Conservation (phyloP, 495 filamentous ascomycete genomes). For the Neurospora pannonica region DNA sequence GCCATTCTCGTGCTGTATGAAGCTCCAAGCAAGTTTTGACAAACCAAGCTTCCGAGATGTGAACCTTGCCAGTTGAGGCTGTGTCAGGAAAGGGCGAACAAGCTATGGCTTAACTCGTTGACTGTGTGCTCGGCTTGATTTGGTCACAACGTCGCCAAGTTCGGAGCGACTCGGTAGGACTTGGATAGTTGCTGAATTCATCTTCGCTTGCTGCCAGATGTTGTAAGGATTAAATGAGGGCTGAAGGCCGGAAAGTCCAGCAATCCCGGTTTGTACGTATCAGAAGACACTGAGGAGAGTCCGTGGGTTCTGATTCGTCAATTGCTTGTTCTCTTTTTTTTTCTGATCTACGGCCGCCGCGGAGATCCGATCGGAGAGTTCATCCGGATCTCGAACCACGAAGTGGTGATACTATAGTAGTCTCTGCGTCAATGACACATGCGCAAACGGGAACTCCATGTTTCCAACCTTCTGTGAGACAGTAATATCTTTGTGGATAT, state of each 20-base stretch:
- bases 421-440: background rate
- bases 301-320: background rate
- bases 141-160: background rate
- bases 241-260: background rate
- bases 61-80: background rate
- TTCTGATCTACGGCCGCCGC: background rate
- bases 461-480: background rate
- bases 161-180: background rate
- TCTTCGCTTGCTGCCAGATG: background rate
- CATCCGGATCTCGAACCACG: background rate
- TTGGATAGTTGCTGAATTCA: background rate
- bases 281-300: background rate
- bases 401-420: background rate
- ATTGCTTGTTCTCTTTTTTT: background rate
- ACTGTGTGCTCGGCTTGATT: background rate
- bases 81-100: background rate
- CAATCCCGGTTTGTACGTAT: background rate
- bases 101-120: background rate
- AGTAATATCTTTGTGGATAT: background rate
- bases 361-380: background rate
- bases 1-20: background rate
- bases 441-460: background rate
- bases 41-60: too few relatives aligned
- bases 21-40: background rate
- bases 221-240: background rate